A percentile compares a stretch with the other conserved stretches of the same genome.
These are phyloP conservation scores for Udeniomyces megalosporus DNA, from an alignment of 768 basidiomycete genomes.

Conservation along the genomic window DNA sequence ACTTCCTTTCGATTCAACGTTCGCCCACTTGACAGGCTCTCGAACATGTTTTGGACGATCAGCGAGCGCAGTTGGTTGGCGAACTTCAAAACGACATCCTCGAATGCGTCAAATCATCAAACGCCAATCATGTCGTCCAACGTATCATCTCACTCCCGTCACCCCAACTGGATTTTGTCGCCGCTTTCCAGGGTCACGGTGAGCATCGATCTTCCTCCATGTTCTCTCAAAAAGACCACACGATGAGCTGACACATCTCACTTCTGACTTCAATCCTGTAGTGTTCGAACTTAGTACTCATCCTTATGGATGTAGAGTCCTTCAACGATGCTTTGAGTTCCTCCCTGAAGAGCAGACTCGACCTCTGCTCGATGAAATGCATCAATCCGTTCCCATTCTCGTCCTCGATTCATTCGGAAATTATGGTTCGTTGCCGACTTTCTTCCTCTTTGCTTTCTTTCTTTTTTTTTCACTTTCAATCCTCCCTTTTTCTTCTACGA, in stretches of 20 bases:
- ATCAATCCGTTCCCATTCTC: constrained; percentile 48
- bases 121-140: constrained; percentile 74
- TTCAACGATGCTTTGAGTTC: constrained; percentile 82
- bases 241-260: not conserved
- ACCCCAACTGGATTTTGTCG: constrained; percentile 59
- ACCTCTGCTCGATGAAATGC: constrained; percentile 66
- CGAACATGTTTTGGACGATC: constrained; percentile 60
- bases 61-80: constrained; percentile 55
- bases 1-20: constrained; percentile 7
- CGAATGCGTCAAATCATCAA: constrained; percentile 72
- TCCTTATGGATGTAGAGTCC: constrained; percentile 83
- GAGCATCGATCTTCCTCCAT: constrained; percentile 16
- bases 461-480: too few relatives aligned
- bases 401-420: constrained; percentile 79
- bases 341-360: constrained; percentile 51
- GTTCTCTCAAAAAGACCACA: not conserved
- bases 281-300: constrained; percentile 58
- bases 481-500: too few relatives aligned
- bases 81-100: constrained; percentile 68
- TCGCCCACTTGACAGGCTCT: constrained; percentile 45
- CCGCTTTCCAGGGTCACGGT: constrained; percentile 59
- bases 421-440: constrained; percentile 33
- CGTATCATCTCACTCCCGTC: constrained; percentile 35
- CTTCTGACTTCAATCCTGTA: not conserved
- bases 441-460: too few relatives aligned